Evolutionary conservation across 768 basidiomycete species (phyloP).

Genomic region (Pulveroboletus sp.): DNA sequence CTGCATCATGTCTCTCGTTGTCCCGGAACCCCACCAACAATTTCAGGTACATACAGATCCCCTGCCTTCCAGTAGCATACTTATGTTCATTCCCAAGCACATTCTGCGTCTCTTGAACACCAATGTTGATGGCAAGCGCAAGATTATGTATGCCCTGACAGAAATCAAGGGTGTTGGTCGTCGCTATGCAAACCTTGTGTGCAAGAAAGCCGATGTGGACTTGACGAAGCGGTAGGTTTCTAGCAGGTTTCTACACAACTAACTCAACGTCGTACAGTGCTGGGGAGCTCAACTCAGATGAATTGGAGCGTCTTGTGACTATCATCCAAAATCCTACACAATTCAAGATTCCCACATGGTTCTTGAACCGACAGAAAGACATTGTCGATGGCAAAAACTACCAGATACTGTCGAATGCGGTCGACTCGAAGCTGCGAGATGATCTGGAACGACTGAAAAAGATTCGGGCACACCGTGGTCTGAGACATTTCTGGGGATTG

Average conservation of each 20-base stretch:
- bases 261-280: conserved; percentile 53
- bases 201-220: conserved; percentile 99
- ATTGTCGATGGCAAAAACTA: conserved; percentile 96
- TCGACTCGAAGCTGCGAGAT: conserved; percentile 97
- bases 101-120: conserved; percentile 99
- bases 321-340: conserved; percentile 99
- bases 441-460: conserved; percentile 99
- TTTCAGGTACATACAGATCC: conserved; percentile 66
- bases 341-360: conserved; percentile 99
- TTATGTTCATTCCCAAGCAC: conserved; percentile 55
- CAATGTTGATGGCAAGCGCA: conserved; percentile 99
- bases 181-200: conserved; percentile 97
- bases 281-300: conserved; percentile 99
- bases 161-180: conserved; percentile 99
- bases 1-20: conserved; percentile 87
- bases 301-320: conserved; percentile 97
- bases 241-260: not conserved
- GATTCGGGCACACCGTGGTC: conserved; percentile 94
- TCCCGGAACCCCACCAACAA: conserved; percentile 92
- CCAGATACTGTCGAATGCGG: conserved; percentile 93
- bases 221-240: conserved; percentile 91
- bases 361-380: conserved; percentile 99
- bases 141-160: conserved; percentile 99
- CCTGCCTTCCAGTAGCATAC: not conserved
- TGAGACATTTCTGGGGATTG: conserved; percentile 91